phyloP scores from a whole-genome alignment of 495 filamentous ascomycete genomes.

The Aspergillus heteromorphus region DNA sequence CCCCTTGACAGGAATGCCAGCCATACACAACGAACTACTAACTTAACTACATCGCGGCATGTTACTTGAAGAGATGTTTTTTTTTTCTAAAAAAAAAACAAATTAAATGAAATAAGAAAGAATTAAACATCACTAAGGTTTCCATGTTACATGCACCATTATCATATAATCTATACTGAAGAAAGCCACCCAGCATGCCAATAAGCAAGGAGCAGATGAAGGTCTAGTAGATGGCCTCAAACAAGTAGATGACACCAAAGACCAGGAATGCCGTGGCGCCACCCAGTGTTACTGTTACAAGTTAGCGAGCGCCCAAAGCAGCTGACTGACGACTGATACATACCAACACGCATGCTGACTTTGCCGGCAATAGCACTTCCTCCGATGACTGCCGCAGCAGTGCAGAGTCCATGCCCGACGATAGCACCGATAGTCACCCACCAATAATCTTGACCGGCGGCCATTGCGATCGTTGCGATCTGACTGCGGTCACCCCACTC shows the following conservation, averaged over 20 bases:
- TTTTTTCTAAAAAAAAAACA: too few species aligned
- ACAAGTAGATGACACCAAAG: constrained; percentile 86
- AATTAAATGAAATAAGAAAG: too few species aligned
- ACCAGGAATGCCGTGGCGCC: constrained; percentile 87
- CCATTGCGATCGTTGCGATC: constrained; percentile 99
- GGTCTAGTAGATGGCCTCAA: constrained; percentile 65
- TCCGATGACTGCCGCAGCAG: constrained; percentile 86
- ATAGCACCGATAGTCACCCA: constrained; percentile 93
- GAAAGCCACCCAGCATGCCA: not conserved
- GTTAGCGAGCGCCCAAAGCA: constrained; percentile 16
- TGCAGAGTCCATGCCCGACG: constrained; percentile 82
- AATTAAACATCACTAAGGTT: too few species aligned
- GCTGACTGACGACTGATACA: constrained; percentile 36
- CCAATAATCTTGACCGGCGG: constrained; percentile 97
- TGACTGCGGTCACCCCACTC: constrained; percentile 98
- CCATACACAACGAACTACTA: too few species aligned
- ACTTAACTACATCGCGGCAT: too few species aligned
- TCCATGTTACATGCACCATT: not conserved
- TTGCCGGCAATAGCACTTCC: constrained; percentile 86
- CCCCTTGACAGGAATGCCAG: too few species aligned
- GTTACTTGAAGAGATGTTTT: too few species aligned
- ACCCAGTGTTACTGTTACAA: constrained; percentile 74
- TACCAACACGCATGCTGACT: constrained; percentile 95
- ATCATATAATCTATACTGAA: constrained; percentile 10
- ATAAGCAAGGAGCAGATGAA: not conserved